phyloP scores from a whole-genome alignment of 2,329 filamentous ascomycete species.

The Trichoderma gracile region DNA sequence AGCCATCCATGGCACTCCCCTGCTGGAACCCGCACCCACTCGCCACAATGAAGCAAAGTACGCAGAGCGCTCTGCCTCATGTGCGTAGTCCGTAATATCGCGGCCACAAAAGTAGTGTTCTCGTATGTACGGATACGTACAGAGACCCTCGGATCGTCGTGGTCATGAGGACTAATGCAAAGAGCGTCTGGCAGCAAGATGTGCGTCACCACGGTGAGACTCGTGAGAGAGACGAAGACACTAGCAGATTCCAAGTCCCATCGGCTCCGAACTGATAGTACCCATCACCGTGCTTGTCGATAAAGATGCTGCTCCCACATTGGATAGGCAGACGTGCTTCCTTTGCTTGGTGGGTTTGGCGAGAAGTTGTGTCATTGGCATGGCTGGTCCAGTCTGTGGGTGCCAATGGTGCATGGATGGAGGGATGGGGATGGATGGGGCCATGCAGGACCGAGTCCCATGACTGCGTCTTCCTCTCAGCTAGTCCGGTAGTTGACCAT shows the following conservation, averaged over 20 bases:
- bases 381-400: neutral
- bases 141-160: neutral
- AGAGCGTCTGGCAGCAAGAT: neutral
- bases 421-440: neutral
- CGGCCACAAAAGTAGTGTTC: neutral
- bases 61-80: neutral
- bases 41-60: neutral
- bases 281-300: slow-evolving; percentile 12
- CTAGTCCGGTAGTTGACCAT: slow-evolving; percentile 12
- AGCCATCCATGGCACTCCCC: neutral
- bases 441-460: slow-evolving; percentile 18
- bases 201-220: slow-evolving; percentile 26
- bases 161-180: slow-evolving; percentile 23
- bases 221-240: slow-evolving; percentile 16
- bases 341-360: neutral
- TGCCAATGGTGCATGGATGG: slow-evolving; percentile 2
- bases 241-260: neutral
- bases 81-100: too few relatives aligned
- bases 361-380: slow-evolving; percentile 18
- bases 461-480: slow-evolving; percentile 15
- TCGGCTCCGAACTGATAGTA: slow-evolving; percentile 2
- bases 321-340: slow-evolving; percentile 18
- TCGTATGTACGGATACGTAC: neutral
- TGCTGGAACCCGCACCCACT: slow-evolving; percentile 10
- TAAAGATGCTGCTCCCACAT: slow-evolving; percentile 1